Conservation (phyloP, 805 yeast species). For the Lipomyces sp. region DNA sequence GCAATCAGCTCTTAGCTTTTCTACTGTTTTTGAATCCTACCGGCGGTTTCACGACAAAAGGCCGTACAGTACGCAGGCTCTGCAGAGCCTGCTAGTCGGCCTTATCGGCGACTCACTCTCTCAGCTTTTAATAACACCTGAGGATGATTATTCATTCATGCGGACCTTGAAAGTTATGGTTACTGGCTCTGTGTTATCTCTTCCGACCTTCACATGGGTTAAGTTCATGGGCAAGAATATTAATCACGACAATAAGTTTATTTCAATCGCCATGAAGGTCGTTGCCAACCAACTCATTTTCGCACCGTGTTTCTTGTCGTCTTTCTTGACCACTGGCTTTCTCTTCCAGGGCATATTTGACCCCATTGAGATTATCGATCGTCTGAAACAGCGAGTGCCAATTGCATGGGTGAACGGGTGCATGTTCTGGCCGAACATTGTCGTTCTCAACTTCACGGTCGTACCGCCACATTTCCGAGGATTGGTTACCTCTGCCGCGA, state of each 20-base stretch:
- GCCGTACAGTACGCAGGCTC: slow-evolving; percentile 32
- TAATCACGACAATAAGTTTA: slow-evolving; percentile 26
- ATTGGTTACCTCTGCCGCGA: slow-evolving; percentile 30
- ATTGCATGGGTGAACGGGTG: slow-evolving; percentile 36
- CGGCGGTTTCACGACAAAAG: slow-evolving; percentile 27
- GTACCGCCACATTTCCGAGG: slow-evolving; percentile 38
- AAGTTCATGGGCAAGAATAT: slow-evolving; percentile 28
- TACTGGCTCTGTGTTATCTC: slow-evolving; percentile 27
- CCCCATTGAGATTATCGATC: slow-evolving; percentile 14
- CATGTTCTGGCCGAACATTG: slow-evolving; percentile 37
- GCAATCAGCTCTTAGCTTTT: neutral
- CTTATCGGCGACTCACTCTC: slow-evolving; percentile 30
- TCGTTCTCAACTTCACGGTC: slow-evolving; percentile 33
- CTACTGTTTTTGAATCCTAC: slow-evolving; percentile 18
- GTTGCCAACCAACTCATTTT: slow-evolving; percentile 31
- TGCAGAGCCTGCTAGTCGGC: slow-evolving; percentile 25
- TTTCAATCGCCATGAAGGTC: slow-evolving; percentile 27
- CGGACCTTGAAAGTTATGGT: slow-evolving; percentile 33
- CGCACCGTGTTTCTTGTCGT: slow-evolving; percentile 34
- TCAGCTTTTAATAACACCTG: slow-evolving; percentile 23
- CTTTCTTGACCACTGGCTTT: slow-evolving; percentile 30
- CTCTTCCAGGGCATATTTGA: slow-evolving; percentile 28
- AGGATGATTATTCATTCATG: slow-evolving; percentile 16
- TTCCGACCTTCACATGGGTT: slow-evolving; percentile 34
- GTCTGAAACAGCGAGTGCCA: slow-evolving; percentile 31